Percentiles rank a stretch among this genome's conserved stretches.
Conservation (phyloP, 176 grass and related monocot genomes). For the Aegilops umbellulata region DNA sequence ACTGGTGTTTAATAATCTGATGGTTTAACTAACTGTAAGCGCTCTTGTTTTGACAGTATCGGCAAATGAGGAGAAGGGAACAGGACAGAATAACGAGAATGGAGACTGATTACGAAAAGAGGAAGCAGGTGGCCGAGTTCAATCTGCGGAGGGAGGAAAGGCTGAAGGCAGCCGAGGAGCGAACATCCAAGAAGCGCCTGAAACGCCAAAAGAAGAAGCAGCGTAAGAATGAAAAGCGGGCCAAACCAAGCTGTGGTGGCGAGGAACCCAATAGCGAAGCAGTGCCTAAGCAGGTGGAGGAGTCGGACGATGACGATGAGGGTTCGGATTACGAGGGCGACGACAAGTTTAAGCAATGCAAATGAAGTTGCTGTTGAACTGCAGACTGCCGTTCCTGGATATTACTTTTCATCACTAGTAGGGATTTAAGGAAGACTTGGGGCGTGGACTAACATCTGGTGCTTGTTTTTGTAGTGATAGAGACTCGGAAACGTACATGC, state of each 20-base stretch:
- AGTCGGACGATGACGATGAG: constrained; percentile 40
- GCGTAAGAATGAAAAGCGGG: constrained; percentile 66
- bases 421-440: neutral
- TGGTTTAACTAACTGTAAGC: neutral
- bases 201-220: constrained; percentile 92
- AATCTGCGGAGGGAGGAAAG: constrained; percentile 89
- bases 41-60: constrained; percentile 60
- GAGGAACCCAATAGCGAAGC: constrained; percentile 40
- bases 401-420: neutral
- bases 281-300: constrained; percentile 23
- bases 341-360: constrained; percentile 35
- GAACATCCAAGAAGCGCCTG: constrained; percentile 78
- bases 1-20: neutral
- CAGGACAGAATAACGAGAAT: constrained; percentile 77
- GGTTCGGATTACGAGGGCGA: constrained; percentile 43
- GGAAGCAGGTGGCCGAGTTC: constrained; percentile 71
- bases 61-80: constrained; percentile 96
- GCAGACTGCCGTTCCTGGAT: neutral
- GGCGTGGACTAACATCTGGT: neutral
- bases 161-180: constrained; percentile 77
- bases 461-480: neutral
- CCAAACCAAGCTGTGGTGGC: constrained; percentile 28
- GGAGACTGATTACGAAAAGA: constrained; percentile 74
- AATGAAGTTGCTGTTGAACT: constrained; percentile 9
- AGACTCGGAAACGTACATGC: neutral